Evolutionary conservation across 345 rosid species (phyloP), one percentile per base, ranked within the genome.

Genomic region (Theobroma cacao): DNA sequence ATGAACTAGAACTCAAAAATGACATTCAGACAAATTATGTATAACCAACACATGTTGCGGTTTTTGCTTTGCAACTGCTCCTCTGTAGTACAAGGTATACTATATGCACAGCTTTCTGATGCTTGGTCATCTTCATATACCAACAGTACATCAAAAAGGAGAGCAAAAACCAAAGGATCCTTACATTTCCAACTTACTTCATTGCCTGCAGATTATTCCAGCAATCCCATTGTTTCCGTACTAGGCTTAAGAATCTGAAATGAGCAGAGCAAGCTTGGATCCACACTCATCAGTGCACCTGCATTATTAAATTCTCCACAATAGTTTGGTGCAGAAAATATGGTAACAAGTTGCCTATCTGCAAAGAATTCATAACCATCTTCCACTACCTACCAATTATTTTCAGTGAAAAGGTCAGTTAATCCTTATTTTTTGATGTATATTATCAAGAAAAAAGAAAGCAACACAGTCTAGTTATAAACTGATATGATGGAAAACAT

Each of bases 351-450:
- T 48, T 79, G 82, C 45, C 87, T 81, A 67, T 86, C 90, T 3
- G 89, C 90, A 3, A 88, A 88, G 78, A 86, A 86, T 63, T 88
- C 89, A 1, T 86, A 84, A 9, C 89, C 89, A 77, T 88, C 87
- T 74, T 88, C 87, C 34, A 79, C 90, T 11, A 86, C 89, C 71
- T 24, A 75, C 52, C 69, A 63, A 34, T 75, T n/a, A 52, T 12
- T 18, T 58, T 60, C 3, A 30, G 65, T 3, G 17, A 13, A 20
- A 34, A 34, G 14, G 36, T 34, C 28, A 64, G 50, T 40, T 40
- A 12, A 28, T 28, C 34, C 6, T 36, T 14, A 15, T 22, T 55
- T 22, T 56, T 56, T 56, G 2, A 56, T 3, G 15, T 56, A 56
- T 24, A 53, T 17, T 7, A 4, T 1, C 5, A 20, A 64, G 18